Evolutionary conservation across 495 filamentous ascomycete genomes (phyloP).

Genomic region (Entonaema liquescens): DNA sequence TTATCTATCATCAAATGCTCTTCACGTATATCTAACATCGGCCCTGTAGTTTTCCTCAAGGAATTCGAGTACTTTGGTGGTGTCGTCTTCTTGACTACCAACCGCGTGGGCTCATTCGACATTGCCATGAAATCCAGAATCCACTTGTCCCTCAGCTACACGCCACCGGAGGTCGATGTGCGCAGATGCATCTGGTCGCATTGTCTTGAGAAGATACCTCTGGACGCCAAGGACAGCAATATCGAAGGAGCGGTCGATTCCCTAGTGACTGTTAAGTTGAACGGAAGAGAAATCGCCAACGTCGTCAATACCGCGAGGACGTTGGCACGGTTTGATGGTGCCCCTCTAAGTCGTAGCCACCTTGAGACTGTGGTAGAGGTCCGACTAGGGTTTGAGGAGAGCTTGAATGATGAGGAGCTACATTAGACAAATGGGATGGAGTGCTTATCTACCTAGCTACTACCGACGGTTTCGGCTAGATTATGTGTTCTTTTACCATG

Average conservation of each 20-base stretch:
- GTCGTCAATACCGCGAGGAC: slow-evolving; percentile 63
- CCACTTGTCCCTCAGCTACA: slow-evolving; percentile 52
- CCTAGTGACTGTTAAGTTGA: slow-evolving; percentile 59
- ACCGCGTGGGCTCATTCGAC: slow-evolving; percentile 61
- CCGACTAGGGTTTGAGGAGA: slow-evolving; percentile 37
- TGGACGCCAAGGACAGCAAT: slow-evolving; percentile 21
- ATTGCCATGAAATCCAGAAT: slow-evolving; percentile 64
- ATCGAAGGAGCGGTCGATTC: slow-evolving; percentile 40
- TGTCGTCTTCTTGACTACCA: slow-evolving; percentile 61
- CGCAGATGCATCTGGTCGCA: slow-evolving; percentile 46
- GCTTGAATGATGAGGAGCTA: slow-evolving; percentile 3
- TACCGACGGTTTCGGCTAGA: too few species aligned
- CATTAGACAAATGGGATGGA: not conserved
- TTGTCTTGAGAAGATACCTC: slow-evolving; percentile 34
- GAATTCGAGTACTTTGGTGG: slow-evolving; percentile 59
- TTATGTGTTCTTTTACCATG: not conserved
- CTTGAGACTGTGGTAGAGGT: slow-evolving; percentile 59
- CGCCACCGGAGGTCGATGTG: slow-evolving; percentile 36
- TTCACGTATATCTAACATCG: slow-evolving; percentile 65
- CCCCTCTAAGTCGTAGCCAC: slow-evolving; percentile 51
- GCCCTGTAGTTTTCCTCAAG: slow-evolving; percentile 59
- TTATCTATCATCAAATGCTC: not conserved
- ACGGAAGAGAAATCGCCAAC: slow-evolving; percentile 73
- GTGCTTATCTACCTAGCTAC: too few species aligned
- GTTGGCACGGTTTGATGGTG: slow-evolving; percentile 48